phyloP scores from a whole-genome alignment of 2,329 filamentous ascomycete genomes.

The Decorospora gaudefroyi region DNA sequence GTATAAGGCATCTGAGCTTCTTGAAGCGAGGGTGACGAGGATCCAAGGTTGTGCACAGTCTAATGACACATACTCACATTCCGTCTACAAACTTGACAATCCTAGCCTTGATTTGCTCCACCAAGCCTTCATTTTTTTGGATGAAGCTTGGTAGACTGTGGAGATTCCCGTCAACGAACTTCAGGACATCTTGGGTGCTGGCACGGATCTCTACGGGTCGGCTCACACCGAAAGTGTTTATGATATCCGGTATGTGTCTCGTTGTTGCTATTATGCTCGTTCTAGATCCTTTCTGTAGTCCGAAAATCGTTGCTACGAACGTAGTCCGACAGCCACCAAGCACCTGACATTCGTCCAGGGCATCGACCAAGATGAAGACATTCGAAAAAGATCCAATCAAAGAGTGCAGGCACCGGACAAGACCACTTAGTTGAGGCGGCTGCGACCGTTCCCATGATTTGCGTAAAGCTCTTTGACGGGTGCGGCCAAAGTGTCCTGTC shows the following conservation, averaged over 20 bases:
- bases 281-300: slow-evolving; percentile 6
- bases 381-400: slow-evolving; percentile 23
- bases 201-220: background rate
- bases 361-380: slow-evolving; percentile 40
- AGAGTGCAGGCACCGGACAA: slow-evolving; percentile 13
- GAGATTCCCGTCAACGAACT: background rate
- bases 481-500: slow-evolving; percentile 7
- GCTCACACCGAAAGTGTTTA: background rate
- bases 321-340: slow-evolving; percentile 12
- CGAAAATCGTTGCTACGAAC: slow-evolving; percentile 12
- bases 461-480: background rate
- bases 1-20: too few relatives aligned
- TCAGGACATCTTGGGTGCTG: background rate
- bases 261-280: background rate
- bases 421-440: too few relatives aligned
- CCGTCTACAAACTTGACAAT: too few relatives aligned
- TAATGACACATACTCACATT: too few relatives aligned
- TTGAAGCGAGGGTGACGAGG: too few relatives aligned
- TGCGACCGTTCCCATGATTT: too few relatives aligned
- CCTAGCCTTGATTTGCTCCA: too few relatives aligned
- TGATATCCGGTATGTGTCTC: background rate
- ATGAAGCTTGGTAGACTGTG: background rate
- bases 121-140: background rate
- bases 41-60: too few relatives aligned
- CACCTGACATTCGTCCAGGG: slow-evolving; percentile 38